A percentile compares a stretch with the other conserved stretches of the same genome.
phyloP scores from a whole-genome alignment of 192 early-diverging fungal species.

The Dissophora globulifera region DNA sequence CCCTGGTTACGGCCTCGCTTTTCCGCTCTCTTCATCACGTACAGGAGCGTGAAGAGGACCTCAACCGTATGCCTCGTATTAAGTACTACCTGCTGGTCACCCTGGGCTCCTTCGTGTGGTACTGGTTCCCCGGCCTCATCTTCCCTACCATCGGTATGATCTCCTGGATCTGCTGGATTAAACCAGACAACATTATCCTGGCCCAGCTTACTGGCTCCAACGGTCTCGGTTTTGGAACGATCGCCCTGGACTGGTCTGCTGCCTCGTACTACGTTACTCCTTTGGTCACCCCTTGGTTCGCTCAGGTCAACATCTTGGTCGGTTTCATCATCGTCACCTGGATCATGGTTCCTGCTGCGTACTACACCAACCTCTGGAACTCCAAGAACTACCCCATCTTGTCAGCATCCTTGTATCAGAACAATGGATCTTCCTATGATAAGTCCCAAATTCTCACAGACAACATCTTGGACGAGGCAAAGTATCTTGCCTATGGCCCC shows the following conservation, averaged over 20 bases:
- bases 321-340: conserved; percentile 55
- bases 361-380: conserved; percentile 56
- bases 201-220: conserved; percentile 50
- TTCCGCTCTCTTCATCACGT: conserved; percentile 76
- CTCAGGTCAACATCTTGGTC: conserved; percentile 52
- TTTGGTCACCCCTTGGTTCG: conserved; percentile 54
- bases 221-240: conserved; percentile 38
- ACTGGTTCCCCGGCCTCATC: conserved; percentile 58
- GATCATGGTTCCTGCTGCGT: conserved; percentile 43
- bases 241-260: conserved; percentile 56
- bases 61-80: conserved; percentile 51
- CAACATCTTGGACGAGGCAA: conserved; percentile 45
- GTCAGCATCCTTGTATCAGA: background rate
- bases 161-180: conserved; percentile 59
- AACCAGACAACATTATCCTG: conserved; percentile 39
- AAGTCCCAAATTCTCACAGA: conserved; percentile 47
- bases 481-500: conserved; percentile 53
- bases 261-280: conserved; percentile 38
- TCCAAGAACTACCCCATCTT: conserved; percentile 54
- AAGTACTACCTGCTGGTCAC: conserved; percentile 57
- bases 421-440: conserved; percentile 15
- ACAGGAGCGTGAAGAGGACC: conserved; percentile 11
- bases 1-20: conserved; percentile 70
- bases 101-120: conserved; percentile 54
- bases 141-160: conserved; percentile 56